Base-by-base conservation (phyloP, 805 yeast genomes). In the Kregervanrija pseudodelftensis region DNA sequence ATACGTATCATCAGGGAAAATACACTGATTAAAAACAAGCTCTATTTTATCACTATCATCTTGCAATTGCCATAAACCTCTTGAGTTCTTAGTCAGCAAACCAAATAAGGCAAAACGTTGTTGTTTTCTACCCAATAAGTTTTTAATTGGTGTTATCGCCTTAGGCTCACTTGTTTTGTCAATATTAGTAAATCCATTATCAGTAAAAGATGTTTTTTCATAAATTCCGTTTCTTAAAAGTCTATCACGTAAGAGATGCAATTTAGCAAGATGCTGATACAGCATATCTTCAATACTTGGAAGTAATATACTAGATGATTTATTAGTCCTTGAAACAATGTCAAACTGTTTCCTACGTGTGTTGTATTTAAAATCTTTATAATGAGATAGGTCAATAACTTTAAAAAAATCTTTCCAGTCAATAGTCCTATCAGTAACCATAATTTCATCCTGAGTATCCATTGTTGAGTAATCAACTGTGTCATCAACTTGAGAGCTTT, bases 81-180 rank as follows among this genome's bases (percentile, higher is more conserved):
- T 76, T 10, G 77, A 68, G 43, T 80, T 79, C 46, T 72, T 70
- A 2, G 81, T 70, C 10, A 93, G 62, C 46, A 89, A 66, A 0
- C 99, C 99, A 55, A 90, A 79, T 2, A 93, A 59, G 8, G 85
- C 66, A 58, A 93, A 93, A 45, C 77, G 72, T 43, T 76, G 70
- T 4, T 91, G 91, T 54, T 84, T 85, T 44, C 96, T 68, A 30
- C 99, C 99, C 30, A 93, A 61, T 47, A 93, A 67, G 60, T 90
- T 90, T 56, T 90, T 90, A 43, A 93, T 80, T 35, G 79, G 70
- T 0, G 95, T 85, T 38, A 91, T 68, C 3, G 73, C 30, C 31
- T 48, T 47, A 8, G 53, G 53, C 2, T 43, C 39, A 7, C 13
- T 33, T 11, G 35, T 30, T 15, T 39, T 22, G 31, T 50, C 47